These are phyloP conservation scores for Eucalyptus sp. DNA, from an alignment of 345 rosid species.

Conservation along the genomic window DNA sequence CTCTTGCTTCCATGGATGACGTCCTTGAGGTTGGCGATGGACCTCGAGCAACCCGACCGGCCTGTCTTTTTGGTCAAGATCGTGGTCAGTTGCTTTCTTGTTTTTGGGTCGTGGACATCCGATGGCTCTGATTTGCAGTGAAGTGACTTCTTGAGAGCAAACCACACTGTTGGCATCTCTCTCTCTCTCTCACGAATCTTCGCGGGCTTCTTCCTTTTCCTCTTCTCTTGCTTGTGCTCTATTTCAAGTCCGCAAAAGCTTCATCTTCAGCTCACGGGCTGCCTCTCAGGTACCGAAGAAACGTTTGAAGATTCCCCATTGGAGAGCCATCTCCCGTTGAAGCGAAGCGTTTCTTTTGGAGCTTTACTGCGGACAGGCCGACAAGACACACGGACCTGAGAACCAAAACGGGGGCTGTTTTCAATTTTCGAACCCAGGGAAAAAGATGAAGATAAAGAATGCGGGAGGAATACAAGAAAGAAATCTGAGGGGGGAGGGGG, in stretches of 20 bases:
- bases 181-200: not conserved
- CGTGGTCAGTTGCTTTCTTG: conserved; percentile 38
- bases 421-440: not conserved
- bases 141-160: conserved; percentile 28
- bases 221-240: not conserved
- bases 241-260: not conserved
- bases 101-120: conserved; percentile 33
- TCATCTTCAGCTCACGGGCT: not conserved
- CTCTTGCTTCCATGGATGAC: conserved; percentile 98
- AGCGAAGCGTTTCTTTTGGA: not conserved
- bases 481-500: not conserved
- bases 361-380: not conserved
- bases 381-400: not conserved
- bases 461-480: not conserved
- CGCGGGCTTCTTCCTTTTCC: not conserved
- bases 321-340: not conserved
- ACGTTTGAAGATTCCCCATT: not conserved
- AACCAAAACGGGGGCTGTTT: not conserved
- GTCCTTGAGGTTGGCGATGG: conserved; percentile 95
- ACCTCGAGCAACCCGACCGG: conserved; percentile 96
- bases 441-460: not conserved
- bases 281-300: not conserved
- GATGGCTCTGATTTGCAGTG: conserved; percentile 39
- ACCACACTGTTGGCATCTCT: conserved; percentile 51
- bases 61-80: conserved; percentile 60